A percentile compares a stretch with the other conserved stretches of the same genome.
Evolutionary conservation across 176 grass and related monocot genomes (phyloP).

Genomic region (Puya raimondii): DNA sequence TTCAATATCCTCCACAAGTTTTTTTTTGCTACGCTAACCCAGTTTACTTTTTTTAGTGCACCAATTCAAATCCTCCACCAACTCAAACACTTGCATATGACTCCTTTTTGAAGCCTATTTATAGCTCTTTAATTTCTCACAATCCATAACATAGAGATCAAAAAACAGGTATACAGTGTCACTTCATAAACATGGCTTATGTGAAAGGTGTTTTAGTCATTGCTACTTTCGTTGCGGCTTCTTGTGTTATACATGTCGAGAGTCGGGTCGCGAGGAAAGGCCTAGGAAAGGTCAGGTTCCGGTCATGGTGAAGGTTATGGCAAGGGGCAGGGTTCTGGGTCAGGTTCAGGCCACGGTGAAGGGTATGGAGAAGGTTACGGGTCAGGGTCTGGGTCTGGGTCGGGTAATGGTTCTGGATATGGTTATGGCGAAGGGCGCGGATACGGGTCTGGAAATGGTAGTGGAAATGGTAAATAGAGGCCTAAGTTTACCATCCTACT

Average conservation of each 20-base stretch:
- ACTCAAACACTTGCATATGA: background rate
- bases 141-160: background rate
- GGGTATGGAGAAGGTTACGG: slow-evolving; percentile 17
- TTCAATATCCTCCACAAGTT: background rate
- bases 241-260: slow-evolving; percentile 18
- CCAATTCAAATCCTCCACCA: background rate
- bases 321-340: slow-evolving; percentile 1
- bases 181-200: slow-evolving; percentile 18
- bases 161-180: background rate
- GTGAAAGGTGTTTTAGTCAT: slow-evolving; percentile 18
- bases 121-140: background rate
- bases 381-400: background rate
- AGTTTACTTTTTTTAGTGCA: background rate
- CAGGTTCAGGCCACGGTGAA: slow-evolving; percentile 19
- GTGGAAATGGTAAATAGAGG: slow-evolving; percentile 5
- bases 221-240: slow-evolving; percentile 5
- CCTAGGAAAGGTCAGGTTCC: slow-evolving; percentile 29
- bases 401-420: background rate
- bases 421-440: slow-evolving; percentile 5
- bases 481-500: background rate
- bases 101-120: background rate
- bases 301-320: slow-evolving; percentile 12
- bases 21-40: background rate
- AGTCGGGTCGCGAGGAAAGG: slow-evolving; percentile 43
- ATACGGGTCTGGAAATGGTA: slow-evolving; percentile 10